phyloP scores from a whole-genome alignment of 495 filamentous ascomycete genomes.

The Penicillium roqueforti region DNA sequence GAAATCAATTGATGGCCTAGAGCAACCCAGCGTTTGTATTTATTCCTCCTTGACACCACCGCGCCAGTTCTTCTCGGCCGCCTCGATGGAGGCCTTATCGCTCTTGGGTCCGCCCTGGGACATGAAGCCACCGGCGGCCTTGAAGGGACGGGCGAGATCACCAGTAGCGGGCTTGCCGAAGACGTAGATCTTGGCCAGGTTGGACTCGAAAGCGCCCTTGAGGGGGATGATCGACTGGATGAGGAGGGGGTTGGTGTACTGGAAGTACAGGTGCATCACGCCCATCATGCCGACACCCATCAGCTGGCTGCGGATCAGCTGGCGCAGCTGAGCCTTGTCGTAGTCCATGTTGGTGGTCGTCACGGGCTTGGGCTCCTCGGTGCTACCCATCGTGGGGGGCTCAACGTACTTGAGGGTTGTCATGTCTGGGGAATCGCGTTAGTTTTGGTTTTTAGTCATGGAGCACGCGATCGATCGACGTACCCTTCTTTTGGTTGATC shows the following conservation, averaged over 20 bases:
- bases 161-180: slow-evolving; percentile 86
- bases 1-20: not conserved
- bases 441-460: not conserved
- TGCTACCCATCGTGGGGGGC: slow-evolving; percentile 83
- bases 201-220: slow-evolving; percentile 90
- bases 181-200: slow-evolving; percentile 91
- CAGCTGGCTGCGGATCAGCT: slow-evolving; percentile 76
- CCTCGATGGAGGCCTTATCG: slow-evolving; percentile 94
- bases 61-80: slow-evolving; percentile 77
- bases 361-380: slow-evolving; percentile 88
- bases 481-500: slow-evolving; percentile 96
- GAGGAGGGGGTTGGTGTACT: slow-evolving; percentile 97
- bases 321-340: slow-evolving; percentile 78
- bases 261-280: slow-evolving; percentile 97
- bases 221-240: slow-evolving; percentile 98
- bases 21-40: slow-evolving; percentile 13
- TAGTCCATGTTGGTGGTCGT: slow-evolving; percentile 95
- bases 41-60: slow-evolving; percentile 93
- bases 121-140: slow-evolving; percentile 79
- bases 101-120: slow-evolving; percentile 71
- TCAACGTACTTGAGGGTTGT: slow-evolving; percentile 99
- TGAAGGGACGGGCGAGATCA: slow-evolving; percentile 94
- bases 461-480: slow-evolving; percentile 19
- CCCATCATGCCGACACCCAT: slow-evolving; percentile 98
- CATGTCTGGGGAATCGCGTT: slow-evolving; percentile 58